Evolutionary conservation across 176 grass and related monocot genomes (phyloP).

Genomic region (Miscanthus lutarioriparius): DNA sequence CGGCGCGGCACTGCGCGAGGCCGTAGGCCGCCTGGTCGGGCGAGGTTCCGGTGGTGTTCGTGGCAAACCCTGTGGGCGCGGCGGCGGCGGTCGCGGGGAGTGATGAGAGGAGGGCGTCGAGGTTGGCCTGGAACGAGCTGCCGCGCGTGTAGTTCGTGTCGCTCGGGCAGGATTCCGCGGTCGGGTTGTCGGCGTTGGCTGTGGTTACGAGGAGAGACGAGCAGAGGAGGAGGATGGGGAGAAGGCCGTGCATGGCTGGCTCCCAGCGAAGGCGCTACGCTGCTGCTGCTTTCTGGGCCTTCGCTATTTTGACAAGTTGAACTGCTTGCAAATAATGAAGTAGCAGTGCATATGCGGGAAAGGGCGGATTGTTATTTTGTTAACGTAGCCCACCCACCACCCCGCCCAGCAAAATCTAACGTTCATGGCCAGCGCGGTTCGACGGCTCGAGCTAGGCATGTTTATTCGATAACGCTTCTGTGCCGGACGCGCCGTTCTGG

Average conservation of each 20-base stretch:
- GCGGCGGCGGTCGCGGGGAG: conserved; percentile 21
- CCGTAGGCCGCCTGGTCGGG: conserved; percentile 33
- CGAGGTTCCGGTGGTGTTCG: conserved; percentile 15
- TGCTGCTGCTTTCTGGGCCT: no score
- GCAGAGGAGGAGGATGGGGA: not conserved
- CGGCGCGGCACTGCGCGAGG: conserved; percentile 56
- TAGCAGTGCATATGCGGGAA: no score
- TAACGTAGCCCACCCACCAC: no score
- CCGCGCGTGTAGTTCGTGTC: conserved; percentile 43
- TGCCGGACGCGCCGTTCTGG: no score
- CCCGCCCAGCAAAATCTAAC: no score
- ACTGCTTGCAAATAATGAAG: no score
- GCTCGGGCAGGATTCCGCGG: not conserved
- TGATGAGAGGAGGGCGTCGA: conserved; percentile 38
- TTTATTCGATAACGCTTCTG: no score
- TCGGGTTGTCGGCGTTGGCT: not conserved
- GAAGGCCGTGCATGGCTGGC: not conserved
- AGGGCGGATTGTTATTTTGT: no score
- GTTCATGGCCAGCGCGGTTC: no score
- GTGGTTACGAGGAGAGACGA: not conserved
- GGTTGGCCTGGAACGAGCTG: conserved; percentile 48
- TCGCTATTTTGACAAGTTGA: no score
- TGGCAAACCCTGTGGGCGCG: conserved; percentile 22
- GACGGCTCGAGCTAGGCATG: no score
- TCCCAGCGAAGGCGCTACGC: not conserved